These are phyloP conservation scores for Kingdonia uniflora DNA, from an alignment of 164 flowering plant genomes.

Conservation along the genomic window DNA sequence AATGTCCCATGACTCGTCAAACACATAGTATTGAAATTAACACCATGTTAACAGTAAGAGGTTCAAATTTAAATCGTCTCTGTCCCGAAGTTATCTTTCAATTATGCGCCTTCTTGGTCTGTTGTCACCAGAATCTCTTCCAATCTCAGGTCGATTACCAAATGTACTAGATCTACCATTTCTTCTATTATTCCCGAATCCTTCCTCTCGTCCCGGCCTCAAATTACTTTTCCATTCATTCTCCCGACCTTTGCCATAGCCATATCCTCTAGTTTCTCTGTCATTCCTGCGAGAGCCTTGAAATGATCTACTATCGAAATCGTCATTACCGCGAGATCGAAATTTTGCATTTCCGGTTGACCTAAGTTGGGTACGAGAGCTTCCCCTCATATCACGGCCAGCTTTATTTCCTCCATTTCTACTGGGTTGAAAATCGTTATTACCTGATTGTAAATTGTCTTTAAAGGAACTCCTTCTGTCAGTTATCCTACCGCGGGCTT, in stretches of 20 bases:
- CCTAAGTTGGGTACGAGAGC: no score
- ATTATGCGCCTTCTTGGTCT: conserved; percentile 46
- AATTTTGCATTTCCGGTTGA: no score
- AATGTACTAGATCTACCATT: conserved; percentile 20
- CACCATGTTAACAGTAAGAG: neutral
- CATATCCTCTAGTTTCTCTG: conserved; percentile 12
- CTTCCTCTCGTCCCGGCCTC: conserved; percentile 16
- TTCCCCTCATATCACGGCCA: no score
- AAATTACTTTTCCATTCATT: conserved; percentile 9
- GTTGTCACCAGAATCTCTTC: conserved; percentile 24
- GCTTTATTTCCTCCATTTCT: no score
- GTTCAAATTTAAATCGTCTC: neutral
- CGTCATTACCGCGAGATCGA: neutral
- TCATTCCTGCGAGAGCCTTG: conserved; percentile 12
- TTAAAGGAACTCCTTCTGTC: conserved; percentile 14
- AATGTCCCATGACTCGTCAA: neutral
- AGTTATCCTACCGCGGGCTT: conserved; percentile 14
- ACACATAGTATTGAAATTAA: neutral
- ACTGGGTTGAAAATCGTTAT: no score
- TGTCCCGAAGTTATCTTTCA: conserved; percentile 18
- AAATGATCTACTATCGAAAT: conserved; percentile 19
- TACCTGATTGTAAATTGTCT: no score
- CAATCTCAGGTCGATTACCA: conserved; percentile 16
- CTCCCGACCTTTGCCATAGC: conserved; percentile 15
- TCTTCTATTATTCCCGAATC: conserved; percentile 17